A percentile compares a stretch with the other conserved stretches of the same genome.
Conservation (phyloP, 2,329 filamentous ascomycete species). For the Neopestalotiopsis clavispora region DNA sequence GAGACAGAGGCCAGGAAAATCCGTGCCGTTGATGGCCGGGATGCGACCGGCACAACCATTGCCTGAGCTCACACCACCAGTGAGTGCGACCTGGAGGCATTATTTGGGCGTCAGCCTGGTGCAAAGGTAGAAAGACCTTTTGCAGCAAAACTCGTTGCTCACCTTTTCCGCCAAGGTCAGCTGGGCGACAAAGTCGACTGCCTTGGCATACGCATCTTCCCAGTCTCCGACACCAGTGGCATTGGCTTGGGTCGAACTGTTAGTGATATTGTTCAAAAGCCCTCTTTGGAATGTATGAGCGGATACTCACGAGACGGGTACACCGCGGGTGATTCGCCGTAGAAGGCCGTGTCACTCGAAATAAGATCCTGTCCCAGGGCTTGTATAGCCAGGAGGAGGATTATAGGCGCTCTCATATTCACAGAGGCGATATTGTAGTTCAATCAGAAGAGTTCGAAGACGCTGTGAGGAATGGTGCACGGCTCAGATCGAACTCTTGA, state of each 20-base stretch:
- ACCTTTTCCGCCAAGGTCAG: slow-evolving; percentile 16
- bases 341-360: background rate
- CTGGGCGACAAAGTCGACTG: slow-evolving; percentile 9
- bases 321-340: slow-evolving; percentile 1
- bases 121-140: background rate
- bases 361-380: background rate
- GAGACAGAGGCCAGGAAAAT: slow-evolving; percentile 46
- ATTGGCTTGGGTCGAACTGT: background rate
- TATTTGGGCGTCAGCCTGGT: background rate
- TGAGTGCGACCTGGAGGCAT: background rate
- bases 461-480: background rate
- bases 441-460: background rate
- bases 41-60: slow-evolving; percentile 48
- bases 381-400: background rate
- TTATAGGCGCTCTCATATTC: background rate
- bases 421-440: background rate
- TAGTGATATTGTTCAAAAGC: too few relatives aligned
- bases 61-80: slow-evolving; percentile 7
- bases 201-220: slow-evolving; percentile 14
- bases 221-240: slow-evolving; percentile 4
- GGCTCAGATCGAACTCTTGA: background rate
- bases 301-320: slow-evolving; percentile 7
- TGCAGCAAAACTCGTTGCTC: background rate
- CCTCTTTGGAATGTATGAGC: background rate
- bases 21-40: slow-evolving; percentile 40